These are phyloP conservation scores for Lipomyces yamanashiensis DNA, from an alignment of 805 yeast genomes.

Conservation along the genomic window DNA sequence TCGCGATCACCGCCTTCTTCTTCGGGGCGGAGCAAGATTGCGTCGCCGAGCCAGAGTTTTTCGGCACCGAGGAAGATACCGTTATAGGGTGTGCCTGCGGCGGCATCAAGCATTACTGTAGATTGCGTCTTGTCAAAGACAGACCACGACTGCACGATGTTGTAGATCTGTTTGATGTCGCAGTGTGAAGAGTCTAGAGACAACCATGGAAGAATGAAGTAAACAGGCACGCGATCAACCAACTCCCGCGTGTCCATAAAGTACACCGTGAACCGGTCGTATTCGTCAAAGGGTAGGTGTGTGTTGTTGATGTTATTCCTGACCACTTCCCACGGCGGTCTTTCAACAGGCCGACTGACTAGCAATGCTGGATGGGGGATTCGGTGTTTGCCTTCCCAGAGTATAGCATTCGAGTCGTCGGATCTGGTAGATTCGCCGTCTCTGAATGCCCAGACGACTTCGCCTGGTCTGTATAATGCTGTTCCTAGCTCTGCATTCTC, in stretches of 20 bases:
- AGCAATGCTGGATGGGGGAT: constrained; percentile 27
- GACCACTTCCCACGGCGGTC: constrained; percentile 3
- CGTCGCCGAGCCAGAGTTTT: constrained; percentile 35
- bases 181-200: constrained; percentile 2
- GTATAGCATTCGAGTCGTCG: neutral
- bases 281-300: constrained; percentile 9
- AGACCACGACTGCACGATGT: constrained; percentile 18
- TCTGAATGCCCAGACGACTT: constrained; percentile 26
- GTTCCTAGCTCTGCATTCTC: constrained; percentile 19
- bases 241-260: constrained; percentile 8
- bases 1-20: neutral
- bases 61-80: constrained; percentile 34
- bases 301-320: neutral
- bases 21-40: constrained; percentile 21
- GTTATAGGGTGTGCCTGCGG: neutral
- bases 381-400: constrained; percentile 13
- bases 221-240: constrained; percentile 11
- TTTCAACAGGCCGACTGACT: constrained; percentile 14
- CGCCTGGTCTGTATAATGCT: constrained; percentile 28
- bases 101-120: neutral
- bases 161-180: neutral
- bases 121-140: constrained; percentile 14
- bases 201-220: constrained; percentile 27
- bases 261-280: constrained; percentile 10
- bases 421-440: constrained; percentile 1